Conservation (phyloP, 495 filamentous ascomycete genomes). For the Lichenothelia convexa region DNA sequence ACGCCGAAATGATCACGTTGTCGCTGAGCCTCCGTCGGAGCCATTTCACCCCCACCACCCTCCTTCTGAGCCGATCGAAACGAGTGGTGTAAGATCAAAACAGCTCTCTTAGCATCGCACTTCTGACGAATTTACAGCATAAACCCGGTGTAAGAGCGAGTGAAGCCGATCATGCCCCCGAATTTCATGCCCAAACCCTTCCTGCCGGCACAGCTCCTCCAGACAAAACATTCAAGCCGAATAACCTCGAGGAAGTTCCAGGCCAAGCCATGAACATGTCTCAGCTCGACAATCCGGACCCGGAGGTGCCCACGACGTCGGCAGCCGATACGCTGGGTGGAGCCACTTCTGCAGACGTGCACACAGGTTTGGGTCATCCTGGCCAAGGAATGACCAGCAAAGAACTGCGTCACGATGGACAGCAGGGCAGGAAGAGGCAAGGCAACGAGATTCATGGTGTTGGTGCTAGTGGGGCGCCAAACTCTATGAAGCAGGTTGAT, state of each 20-base stretch:
- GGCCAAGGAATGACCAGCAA: constrained; percentile 38
- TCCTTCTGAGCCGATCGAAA: constrained; percentile 32
- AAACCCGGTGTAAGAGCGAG: constrained; percentile 40
- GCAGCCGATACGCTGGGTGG: constrained; percentile 40
- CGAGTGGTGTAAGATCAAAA: constrained; percentile 32
- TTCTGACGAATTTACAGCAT: constrained; percentile 31
- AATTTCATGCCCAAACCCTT: constrained; percentile 42
- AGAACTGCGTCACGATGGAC: constrained; percentile 38
- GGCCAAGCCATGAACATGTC: constrained; percentile 26
- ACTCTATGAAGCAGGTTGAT: constrained; percentile 5
- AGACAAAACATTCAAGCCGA: constrained; percentile 40
- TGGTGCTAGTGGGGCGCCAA: constrained; percentile 16
- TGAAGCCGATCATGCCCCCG: constrained; percentile 39
- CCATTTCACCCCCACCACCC: constrained; percentile 33
- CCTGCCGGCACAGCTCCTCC: constrained; percentile 47
- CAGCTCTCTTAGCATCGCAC: neutral
- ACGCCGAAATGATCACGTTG: no score
- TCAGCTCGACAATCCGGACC: constrained; percentile 22
- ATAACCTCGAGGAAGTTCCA: constrained; percentile 27
- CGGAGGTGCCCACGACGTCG: constrained; percentile 15
- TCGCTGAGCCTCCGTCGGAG: no score
- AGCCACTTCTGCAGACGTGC: constrained; percentile 41
- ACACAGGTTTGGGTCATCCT: constrained; percentile 42
- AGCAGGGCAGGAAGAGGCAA: constrained; percentile 29
- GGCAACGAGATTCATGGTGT: constrained; percentile 34